phyloP scores from a whole-genome alignment of 2,329 filamentous ascomycete genomes.

The Arthrobotrys sinensis region DNA sequence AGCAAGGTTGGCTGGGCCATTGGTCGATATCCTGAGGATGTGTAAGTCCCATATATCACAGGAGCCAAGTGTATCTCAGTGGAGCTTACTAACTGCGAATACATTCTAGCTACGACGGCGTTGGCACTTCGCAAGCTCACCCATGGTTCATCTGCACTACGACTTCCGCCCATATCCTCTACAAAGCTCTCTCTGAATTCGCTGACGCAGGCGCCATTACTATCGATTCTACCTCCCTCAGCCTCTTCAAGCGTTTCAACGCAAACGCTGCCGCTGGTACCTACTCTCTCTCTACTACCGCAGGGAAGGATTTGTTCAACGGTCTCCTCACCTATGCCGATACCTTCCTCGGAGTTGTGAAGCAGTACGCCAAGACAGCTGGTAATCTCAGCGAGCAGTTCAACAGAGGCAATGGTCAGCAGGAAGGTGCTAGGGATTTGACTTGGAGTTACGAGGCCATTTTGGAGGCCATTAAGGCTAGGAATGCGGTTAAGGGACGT shows the following conservation, averaged over 20 bases:
- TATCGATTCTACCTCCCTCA: conserved; percentile 70
- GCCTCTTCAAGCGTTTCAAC: conserved; percentile 41
- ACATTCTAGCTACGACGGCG: conserved; percentile 75
- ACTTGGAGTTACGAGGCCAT: conserved; percentile 70
- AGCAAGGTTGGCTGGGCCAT: conserved; percentile 71
- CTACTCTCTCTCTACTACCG: conserved; percentile 38
- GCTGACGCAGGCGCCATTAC: conserved; percentile 75
- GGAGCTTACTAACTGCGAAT: not conserved
- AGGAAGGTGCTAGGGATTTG: conserved; percentile 68
- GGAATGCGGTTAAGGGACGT: conserved; percentile 62
- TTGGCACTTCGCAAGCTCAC: conserved; percentile 71
- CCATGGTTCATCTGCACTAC: conserved; percentile 86
- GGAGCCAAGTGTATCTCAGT: not conserved
- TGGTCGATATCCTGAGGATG: conserved; percentile 80
- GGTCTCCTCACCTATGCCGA: conserved; percentile 67
- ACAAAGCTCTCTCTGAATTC: conserved; percentile 82
- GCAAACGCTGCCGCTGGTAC: conserved; percentile 39
- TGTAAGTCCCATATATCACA: conserved; percentile 60
- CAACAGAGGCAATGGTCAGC: conserved; percentile 67
- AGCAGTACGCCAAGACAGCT: conserved; percentile 66
- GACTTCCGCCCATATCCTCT: conserved; percentile 84
- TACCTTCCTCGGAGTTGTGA: conserved; percentile 68
- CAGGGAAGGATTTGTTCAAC: conserved; percentile 62
- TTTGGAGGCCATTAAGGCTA: conserved; percentile 67
- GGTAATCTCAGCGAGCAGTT: conserved; percentile 70